A percentile compares a stretch with the other conserved stretches of the same genome.
Evolutionary conservation across 495 filamentous ascomycete species (phyloP).

Genomic region (Penicillium roqueforti): DNA sequence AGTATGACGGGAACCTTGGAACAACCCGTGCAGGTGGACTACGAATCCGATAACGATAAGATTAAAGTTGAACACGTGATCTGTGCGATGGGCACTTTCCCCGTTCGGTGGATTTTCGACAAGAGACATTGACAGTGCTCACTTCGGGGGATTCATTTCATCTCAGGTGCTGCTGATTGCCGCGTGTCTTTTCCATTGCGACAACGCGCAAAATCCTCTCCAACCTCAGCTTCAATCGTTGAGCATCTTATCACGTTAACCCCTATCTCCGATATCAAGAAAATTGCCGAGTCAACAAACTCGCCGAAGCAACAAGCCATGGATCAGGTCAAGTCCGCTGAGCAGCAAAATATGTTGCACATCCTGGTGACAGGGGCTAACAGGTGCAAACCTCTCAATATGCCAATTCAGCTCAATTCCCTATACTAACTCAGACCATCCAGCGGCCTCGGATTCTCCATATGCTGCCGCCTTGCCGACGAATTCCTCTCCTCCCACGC

Average conservation of each 20-base stretch:
- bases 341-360: constrained; percentile 23
- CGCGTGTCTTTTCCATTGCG: neutral
- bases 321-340: constrained; percentile 9
- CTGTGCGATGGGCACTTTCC: neutral
- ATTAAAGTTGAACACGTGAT: constrained; percentile 2
- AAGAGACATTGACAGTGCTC: neutral
- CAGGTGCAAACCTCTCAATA: constrained; percentile 29
- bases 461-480: constrained; percentile 81
- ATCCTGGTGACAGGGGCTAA: constrained; percentile 52
- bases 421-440: neutral
- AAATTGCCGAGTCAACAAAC: constrained; percentile 3
- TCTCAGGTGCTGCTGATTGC: neutral
- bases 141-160: neutral
- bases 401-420: neutral
- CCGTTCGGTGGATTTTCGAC: neutral
- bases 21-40: neutral
- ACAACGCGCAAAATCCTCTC: neutral
- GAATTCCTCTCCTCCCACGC: constrained; percentile 75
- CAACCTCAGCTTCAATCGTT: neutral
- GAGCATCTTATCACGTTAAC: constrained; percentile 11
- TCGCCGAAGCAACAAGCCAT: constrained; percentile 12
- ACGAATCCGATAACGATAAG: constrained; percentile 6
- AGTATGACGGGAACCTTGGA: neutral
- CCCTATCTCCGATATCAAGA: constrained; percentile 6
- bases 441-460: constrained; percentile 87